These are phyloP conservation scores for Cystoderma amianthinum DNA, from an alignment of 768 basidiomycete species.

Conservation along the genomic window DNA sequence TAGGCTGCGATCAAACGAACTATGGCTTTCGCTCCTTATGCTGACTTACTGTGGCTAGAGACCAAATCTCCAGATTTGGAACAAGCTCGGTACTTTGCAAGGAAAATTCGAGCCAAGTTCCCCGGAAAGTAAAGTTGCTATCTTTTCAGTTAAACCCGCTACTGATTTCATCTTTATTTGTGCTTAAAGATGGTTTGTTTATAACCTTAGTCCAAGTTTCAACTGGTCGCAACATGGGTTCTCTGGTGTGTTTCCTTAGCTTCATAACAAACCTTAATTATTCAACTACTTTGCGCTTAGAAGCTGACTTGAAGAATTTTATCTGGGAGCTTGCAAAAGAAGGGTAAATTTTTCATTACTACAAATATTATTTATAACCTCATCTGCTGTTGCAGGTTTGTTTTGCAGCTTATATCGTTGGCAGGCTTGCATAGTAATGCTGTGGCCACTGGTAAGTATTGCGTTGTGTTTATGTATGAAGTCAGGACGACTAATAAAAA, in stretches of 20 bases:
- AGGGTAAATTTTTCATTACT: slow-evolving; percentile 39
- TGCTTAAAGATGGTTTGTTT: slow-evolving; percentile 70
- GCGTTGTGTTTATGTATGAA: not conserved
- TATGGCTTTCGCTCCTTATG: slow-evolving; percentile 75
- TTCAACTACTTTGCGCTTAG: too few relatives aligned
- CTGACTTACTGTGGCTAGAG: slow-evolving; percentile 90
- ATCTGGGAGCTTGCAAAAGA: slow-evolving; percentile 89
- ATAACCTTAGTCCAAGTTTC: slow-evolving; percentile 91
- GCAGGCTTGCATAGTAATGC: slow-evolving; percentile 88
- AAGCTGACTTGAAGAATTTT: slow-evolving; percentile 75
- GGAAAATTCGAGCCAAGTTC: slow-evolving; percentile 61
- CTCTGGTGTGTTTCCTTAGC: slow-evolving; percentile 52
- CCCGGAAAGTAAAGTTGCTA: slow-evolving; percentile 56
- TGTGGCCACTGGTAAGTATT: slow-evolving; percentile 62
- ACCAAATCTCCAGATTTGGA: slow-evolving; percentile 83
- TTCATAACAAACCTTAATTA: not conserved
- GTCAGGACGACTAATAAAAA: not conserved
- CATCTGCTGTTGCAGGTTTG: slow-evolving; percentile 65
- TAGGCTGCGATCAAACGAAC: slow-evolving; percentile 78
- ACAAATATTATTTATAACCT: slow-evolving; percentile 5
- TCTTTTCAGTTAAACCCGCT: not conserved
- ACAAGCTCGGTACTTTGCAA: slow-evolving; percentile 73
- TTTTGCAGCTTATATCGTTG: slow-evolving; percentile 83
- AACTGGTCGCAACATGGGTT: slow-evolving; percentile 88
- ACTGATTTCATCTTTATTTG: not conserved